Base-by-base conservation (phyloP, 768 basidiomycete species). In the Lactarius hatsudake region DNA sequence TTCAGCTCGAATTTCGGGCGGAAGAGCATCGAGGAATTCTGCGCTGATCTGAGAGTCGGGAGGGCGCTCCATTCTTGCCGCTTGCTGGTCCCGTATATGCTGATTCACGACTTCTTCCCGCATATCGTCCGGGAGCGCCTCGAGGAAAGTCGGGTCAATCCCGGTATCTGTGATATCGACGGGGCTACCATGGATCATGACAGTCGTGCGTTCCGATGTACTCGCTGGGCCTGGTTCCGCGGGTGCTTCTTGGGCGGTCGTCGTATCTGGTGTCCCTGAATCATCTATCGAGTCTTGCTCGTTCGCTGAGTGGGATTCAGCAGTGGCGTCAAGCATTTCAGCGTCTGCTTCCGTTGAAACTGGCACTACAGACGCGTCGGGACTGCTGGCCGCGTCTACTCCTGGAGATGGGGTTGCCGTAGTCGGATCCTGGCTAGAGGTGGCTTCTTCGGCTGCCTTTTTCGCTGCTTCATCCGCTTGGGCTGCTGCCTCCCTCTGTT, bases 121-220 rank as follows among this genome's bases (percentile, higher is more conserved):
- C 90, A 99, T 98, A 71, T 98, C 96, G 74, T 99, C 97, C 0
- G 97, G 97, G 10, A 99, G 79, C 30, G 97, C 97, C 78, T 98
- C 95, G 65, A 99, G 81, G 84, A 99, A 99, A 6, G 94, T 95
- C 2, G 96, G 94, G 75, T 99, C 97, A 74, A 99, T 98, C 5
- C 97, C 97, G 43, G 95, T 96, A 72, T 98, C 95, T 2, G 97
- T 99, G 75, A 99, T 99, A 74, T 99, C 97, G 32, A 98, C 93
- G 8, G 88, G 82, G 69, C 86, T 92, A 61, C 97, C 97, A 76
- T 95, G 93, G 62, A 99, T 93, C 79, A 86, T 84, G 73, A 99
- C 90, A 1, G 92, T 94, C 32, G 96, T 83, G 42, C 97, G 87
- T 70, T 87, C 82, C 43, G 80, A 74, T n/a, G 73, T 72, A 61